Percentiles rank a stretch among this genome's conserved stretches.
Conservation (phyloP, 2,329 filamentous ascomycete genomes). For the Aspergillus ochraceoroseus region DNA sequence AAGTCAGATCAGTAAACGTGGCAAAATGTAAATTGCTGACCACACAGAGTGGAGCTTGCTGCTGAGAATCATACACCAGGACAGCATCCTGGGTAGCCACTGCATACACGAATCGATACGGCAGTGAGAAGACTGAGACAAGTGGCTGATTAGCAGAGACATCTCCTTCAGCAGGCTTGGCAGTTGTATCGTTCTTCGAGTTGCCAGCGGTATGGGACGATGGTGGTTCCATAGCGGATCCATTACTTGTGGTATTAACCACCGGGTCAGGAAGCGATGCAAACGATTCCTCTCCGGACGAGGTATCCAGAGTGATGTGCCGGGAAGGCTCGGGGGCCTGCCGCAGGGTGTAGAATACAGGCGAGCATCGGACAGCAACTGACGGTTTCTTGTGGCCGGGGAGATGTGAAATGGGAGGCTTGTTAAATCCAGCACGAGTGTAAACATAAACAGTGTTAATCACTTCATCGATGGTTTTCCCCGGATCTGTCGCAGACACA, state of each 20-base stretch:
- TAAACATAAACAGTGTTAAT: constrained; percentile 99
- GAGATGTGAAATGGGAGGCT: constrained; percentile 88
- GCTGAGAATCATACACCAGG: constrained; percentile 92
- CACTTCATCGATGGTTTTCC: constrained; percentile 74
- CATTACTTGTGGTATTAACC: constrained; percentile 45
- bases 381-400: constrained; percentile 98
- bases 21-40: constrained; percentile 97
- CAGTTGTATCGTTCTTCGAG: constrained; percentile 51
- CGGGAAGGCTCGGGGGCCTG: constrained; percentile 65
- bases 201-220: constrained; percentile 47
- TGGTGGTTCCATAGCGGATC: constrained; percentile 73
- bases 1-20: constrained; percentile 92
- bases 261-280: constrained; percentile 78
- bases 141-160: constrained; percentile 54
- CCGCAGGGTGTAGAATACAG: constrained; percentile 77
- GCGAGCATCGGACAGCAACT: constrained; percentile 90
- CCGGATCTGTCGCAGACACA: constrained; percentile 58
- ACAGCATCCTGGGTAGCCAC: constrained; percentile 96
- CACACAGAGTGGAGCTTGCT: constrained; percentile 85
- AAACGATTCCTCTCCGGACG: constrained; percentile 78
- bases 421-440: constrained; percentile 91
- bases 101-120: constrained; percentile 92
- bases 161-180: constrained; percentile 49
- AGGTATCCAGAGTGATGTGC: constrained; percentile 92
- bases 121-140: constrained; percentile 66